Base-by-base conservation (phyloP, 768 basidiomycete species). In the Tulasnella sp. region DNA sequence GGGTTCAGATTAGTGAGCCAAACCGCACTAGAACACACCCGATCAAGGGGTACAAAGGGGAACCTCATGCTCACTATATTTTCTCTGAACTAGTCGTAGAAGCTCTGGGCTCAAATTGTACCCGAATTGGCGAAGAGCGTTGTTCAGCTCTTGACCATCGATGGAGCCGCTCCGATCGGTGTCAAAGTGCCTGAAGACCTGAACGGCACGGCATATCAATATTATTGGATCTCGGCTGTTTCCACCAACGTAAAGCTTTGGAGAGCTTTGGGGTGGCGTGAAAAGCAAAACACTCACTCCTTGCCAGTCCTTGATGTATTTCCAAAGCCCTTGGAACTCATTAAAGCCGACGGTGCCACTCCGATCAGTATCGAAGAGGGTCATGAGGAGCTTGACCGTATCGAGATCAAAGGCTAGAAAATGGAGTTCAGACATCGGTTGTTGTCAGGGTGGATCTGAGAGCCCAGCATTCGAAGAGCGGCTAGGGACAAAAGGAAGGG, bases 381-480 rank as follows among this genome's bases (percentile, higher is more conserved):
- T 87, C 91, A 95, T 93, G 80, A 94, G 86, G 44, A 94, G 87
- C 86, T 93, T 94, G 83, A 94, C 91, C 35, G 94, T 95, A 81
- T 94, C 94, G 77, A 93, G 85, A 84, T 94, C 93, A 82, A 95
- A 95, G 6, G 91, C 93, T 93, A 75, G n/a, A 69, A 69, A 29
- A 32, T 6, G n/a, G 42, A 44, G 42, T 5, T 67, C 61, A 67
- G 29, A 67, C 32, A 13, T n/a, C 26, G 29, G n/a, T 67, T 29
- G 5, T 26, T 29, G 6, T 15, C 1, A 18, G 16, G 37, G 6
- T 1, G 40, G 44, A 29, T n/a, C 32, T 74, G 23, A 35, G 73
- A 74, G 42, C 13, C 40, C 40, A 20, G 71, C 16, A 48, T 37
- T n/a, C 23, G 32, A 23, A 13, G 23, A 6, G 11, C 9, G 55